Base-by-base conservation (phyloP, 108 stramenopile species). In the Nannochloropsis oceanica region DNA sequence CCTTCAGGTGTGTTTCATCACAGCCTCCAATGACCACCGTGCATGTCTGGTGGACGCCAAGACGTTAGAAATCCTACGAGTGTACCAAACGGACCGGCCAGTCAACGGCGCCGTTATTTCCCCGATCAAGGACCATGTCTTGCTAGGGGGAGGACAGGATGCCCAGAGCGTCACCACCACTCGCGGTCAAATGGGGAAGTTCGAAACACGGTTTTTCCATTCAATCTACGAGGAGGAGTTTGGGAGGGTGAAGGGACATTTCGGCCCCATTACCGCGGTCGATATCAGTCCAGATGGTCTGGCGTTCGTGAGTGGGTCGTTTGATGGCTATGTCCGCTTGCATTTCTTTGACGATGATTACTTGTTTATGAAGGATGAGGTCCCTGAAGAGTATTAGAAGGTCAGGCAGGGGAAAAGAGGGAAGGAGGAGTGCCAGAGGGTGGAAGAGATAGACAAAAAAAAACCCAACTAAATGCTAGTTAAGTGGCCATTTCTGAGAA, bases 211-310 rank as follows among this genome's bases (percentile, higher is more conserved):
- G 44, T 96, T 99, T 91, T 98, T 96, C 89, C 95, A 97, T 87
- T 88, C 95, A 86, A 95, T 97, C 11, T 97, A 96, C 87, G 97
- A 95, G 91, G 95, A 96, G 83, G 97, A 97, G 90, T 97, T 99
- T 85, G 99, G 96, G 11, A 88, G 93, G 34, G 96, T 98, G 83
- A 96, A 97, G 92, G 99, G 99, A 20, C 99, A 99, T 86, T 99
- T 99, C 88, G 99, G 99, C 42, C 97, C 99, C 73, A 96, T 99
- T 90, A 99, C 98, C 92, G 97, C 97, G 43, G 91, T 98, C n/a
- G 97, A 93, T 79, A 94, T 97, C 84, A 95, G 96, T 89, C 99
- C 99, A 13, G 95, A 95, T 86, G 99, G 99, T 25, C 90, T 44
- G 27, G 86, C 88, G 34, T 91, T 84, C 85, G 90, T 88, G 14